Evolutionary conservation across 2,329 filamentous ascomycete genomes (phyloP).

Genomic region (Fusarium sp.): DNA sequence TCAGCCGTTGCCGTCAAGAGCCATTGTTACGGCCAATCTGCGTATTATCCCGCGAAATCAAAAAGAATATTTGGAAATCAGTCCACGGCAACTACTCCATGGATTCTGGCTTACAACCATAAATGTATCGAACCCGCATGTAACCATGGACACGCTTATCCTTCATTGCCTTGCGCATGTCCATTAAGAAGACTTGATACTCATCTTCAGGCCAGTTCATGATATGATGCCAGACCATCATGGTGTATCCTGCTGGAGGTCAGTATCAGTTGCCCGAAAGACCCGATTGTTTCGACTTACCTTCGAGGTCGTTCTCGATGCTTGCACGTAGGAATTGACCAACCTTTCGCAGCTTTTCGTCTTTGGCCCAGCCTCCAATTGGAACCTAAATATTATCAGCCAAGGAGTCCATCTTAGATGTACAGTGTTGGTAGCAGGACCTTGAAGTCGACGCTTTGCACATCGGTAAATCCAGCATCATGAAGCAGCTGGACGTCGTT

Average conservation of each 20-base stretch:
- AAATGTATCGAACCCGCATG: slow-evolving; percentile 24
- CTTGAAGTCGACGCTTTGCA: slow-evolving; percentile 15
- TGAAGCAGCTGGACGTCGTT: neutral
- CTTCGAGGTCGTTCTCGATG: slow-evolving; percentile 26
- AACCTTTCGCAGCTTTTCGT: slow-evolving; percentile 10
- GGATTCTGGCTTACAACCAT: neutral
- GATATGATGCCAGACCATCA: slow-evolving; percentile 21
- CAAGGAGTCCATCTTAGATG: too few relatives aligned
- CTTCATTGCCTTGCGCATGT: slow-evolving; percentile 16
- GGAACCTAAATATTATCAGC: slow-evolving; percentile 6
- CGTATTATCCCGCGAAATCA: too few relatives aligned
- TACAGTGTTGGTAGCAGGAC: neutral
- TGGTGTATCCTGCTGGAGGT: slow-evolving; percentile 8
- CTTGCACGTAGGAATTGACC: slow-evolving; percentile 15
- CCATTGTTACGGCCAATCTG: too few relatives aligned
- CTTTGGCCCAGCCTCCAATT: slow-evolving; percentile 17
- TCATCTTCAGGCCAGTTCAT: slow-evolving; percentile 18
- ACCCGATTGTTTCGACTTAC: neutral
- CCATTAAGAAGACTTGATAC: slow-evolving; percentile 17
- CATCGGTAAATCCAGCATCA: slow-evolving; percentile 5
- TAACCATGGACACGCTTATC: slow-evolving; percentile 16
- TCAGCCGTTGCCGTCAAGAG: too few relatives aligned
- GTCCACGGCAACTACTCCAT: too few relatives aligned
- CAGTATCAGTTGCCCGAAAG: neutral
- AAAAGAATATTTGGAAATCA: too few relatives aligned